These are phyloP conservation scores for Paecilomyces sp. DNA, from an alignment of 2,329 filamentous ascomycete species.

Conservation along the genomic window DNA sequence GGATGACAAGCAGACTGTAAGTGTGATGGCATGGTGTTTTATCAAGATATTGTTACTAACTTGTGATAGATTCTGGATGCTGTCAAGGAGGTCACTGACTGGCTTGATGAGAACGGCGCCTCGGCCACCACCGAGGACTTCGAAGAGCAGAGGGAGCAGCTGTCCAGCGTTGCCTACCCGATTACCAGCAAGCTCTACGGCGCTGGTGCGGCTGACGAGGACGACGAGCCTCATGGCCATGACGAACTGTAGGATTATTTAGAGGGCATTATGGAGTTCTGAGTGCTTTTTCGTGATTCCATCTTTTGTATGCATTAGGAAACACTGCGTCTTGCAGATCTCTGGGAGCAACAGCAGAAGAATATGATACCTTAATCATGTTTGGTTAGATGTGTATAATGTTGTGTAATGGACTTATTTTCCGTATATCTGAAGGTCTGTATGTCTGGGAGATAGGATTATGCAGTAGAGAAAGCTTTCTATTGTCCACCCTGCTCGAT, in stretches of 20 bases:
- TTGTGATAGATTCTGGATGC: constrained; percentile 68
- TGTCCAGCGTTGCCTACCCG: constrained; percentile 91
- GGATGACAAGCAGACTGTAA: constrained; percentile 92
- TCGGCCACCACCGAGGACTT: constrained; percentile 88
- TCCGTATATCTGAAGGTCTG: background rate
- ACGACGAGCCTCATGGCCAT: constrained; percentile 63
- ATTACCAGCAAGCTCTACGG: constrained; percentile 98
- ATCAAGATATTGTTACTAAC: constrained; percentile 20
- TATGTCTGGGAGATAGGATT: background rate
- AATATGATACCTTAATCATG: constrained; percentile 1
- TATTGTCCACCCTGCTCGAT: constrained; percentile 13
- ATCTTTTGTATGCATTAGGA: constrained; percentile 9
- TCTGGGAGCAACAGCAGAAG: background rate
- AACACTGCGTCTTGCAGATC: background rate
- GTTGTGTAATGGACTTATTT: background rate
- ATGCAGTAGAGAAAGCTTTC: background rate
- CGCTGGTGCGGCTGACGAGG: constrained; percentile 56
- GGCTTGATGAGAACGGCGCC: constrained; percentile 90
- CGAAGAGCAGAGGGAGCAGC: constrained; percentile 99
- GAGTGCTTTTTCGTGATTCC: constrained; percentile 15
- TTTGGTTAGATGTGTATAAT: constrained; percentile 2
- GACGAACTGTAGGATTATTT: constrained; percentile 66
- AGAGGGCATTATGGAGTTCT: constrained; percentile 27
- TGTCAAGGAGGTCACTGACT: constrained; percentile 93
- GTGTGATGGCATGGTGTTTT: constrained; percentile 22